Evolutionary conservation across 176 grass and related monocot species (phyloP).

Genomic region (Miscanthus lutarioriparius): DNA sequence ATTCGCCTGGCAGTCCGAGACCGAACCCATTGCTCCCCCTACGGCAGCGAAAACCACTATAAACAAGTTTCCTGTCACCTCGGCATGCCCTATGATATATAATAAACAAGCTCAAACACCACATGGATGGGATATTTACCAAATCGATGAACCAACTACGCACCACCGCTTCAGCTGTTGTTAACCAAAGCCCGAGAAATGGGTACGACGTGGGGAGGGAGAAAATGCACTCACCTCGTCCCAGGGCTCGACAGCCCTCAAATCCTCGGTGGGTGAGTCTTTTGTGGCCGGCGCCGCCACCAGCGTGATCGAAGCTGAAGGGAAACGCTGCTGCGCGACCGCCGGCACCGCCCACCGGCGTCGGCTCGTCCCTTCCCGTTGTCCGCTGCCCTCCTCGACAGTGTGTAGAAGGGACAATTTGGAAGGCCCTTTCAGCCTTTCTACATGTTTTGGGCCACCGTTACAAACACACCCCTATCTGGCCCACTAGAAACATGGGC

Average conservation of each 20-base stretch:
- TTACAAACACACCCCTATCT: not conserved
- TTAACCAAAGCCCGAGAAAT: too few relatives aligned
- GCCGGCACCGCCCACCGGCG: not conserved
- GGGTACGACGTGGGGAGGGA: too few relatives aligned
- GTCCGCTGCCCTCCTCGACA: not conserved
- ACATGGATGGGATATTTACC: too few relatives aligned
- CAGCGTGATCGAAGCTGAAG: not conserved
- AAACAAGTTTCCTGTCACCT: too few relatives aligned
- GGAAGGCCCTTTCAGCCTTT: not conserved
- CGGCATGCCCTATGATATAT: too few relatives aligned
- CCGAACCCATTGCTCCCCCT: too few relatives aligned
- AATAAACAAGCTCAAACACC: too few relatives aligned
- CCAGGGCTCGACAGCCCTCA: not conserved
- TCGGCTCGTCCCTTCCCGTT: not conserved
- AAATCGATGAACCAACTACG: too few relatives aligned
- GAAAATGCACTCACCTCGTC: not conserved
- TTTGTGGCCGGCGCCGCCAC: conserved; percentile 2
- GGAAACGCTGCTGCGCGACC: not conserved
- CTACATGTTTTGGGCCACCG: not conserved
- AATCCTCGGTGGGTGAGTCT: not conserved
- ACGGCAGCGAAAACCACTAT: too few relatives aligned
- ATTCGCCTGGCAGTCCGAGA: too few relatives aligned
- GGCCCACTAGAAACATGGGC: too few relatives aligned
- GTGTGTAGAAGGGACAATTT: not conserved
- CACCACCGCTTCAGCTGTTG: too few relatives aligned